Base-by-base conservation (phyloP, 345 rosid genomes). In the Euphorbia tirucalli region DNA sequence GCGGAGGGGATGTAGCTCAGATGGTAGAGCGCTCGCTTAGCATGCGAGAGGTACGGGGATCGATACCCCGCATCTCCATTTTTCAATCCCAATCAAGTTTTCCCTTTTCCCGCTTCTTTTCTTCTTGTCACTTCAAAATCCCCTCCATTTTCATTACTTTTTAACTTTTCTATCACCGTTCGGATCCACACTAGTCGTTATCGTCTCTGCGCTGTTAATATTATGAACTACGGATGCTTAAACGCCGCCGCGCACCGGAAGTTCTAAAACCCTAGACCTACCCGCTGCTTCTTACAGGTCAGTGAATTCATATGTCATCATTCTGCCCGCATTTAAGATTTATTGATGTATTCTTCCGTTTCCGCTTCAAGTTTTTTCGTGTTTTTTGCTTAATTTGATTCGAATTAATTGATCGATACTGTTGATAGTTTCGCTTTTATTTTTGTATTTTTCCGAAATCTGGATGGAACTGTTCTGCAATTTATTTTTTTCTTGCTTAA, bases 1-100 rank as follows among this genome's bases (percentile, higher is more conserved):
- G 9, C 9, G 8, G 5, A 4, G 89, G 89, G 93, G 88, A 80
- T 81, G 88, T 85, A 86, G 89, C 92, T 87, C 92, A 86, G 86
- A 85, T 88, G 93, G 88, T 87, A 86, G 90, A 90, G 88, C 87
- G 87, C 89, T 88, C 87, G 89, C 90, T 87, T 88, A 84, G 87
- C 89, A 87, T 83, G 90, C 83, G 86, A 83, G 91, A 86, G 89
- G 85, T 62, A 82, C 82, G 76, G 87, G 87, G 83, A 81, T 84
- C 85, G 91, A 87, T 86, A 86, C 87, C 87, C 86, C 44, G 62
- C 35, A 58, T 58, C 35, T 58, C 62, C 62, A 27, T 22, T 1
- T 54, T 21, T 5, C 5, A 32, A 2, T 5, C 5, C 37, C 37
- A 32, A 32, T 32, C 37, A 2, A 2, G 2, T 2, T 32, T 32